Evolutionary conservation across 108 stramenopile species (phyloP).

Genomic region (Mediolabrus comicus): DNA sequence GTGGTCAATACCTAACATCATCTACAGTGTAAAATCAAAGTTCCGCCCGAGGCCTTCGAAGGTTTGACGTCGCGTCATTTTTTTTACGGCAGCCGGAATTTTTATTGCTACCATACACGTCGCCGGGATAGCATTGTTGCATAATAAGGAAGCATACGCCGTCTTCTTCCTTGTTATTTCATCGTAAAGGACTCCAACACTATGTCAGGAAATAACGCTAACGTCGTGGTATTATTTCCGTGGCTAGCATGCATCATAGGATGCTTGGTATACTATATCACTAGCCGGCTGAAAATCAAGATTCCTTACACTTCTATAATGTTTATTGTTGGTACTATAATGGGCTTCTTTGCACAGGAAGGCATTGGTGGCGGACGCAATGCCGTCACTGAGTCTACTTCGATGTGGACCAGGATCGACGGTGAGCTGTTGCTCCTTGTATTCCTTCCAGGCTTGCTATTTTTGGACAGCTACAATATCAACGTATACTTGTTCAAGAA

Average conservation of each 20-base stretch:
- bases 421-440: conserved; percentile 73
- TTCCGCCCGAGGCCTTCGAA: too few species aligned
- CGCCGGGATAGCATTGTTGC: too few species aligned
- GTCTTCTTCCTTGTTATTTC: too few species aligned
- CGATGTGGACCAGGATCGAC: conserved; percentile 64
- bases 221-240: neutral
- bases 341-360: conserved; percentile 46
- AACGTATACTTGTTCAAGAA: conserved; percentile 67
- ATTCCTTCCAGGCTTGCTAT: conserved; percentile 91
- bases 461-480: conserved; percentile 70
- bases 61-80: too few species aligned
- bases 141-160: too few species aligned
- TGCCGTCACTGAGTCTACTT: conserved; percentile 43
- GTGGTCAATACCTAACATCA: too few species aligned
- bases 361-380: conserved; percentile 8
- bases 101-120: too few species aligned
- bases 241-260: conserved; percentile 37
- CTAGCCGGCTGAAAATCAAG: conserved; percentile 26
- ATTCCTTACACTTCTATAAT: conserved; percentile 80
- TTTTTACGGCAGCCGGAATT: too few species aligned
- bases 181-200: too few species aligned
- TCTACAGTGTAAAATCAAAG: too few species aligned
- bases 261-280: conserved; percentile 14
- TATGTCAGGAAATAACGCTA: too few species aligned
- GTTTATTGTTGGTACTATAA: conserved; percentile 67